Evolutionary conservation across 1,139 yeast genomes (phyloP).

Genomic region (Sugiyamaella grinbergsii): DNA sequence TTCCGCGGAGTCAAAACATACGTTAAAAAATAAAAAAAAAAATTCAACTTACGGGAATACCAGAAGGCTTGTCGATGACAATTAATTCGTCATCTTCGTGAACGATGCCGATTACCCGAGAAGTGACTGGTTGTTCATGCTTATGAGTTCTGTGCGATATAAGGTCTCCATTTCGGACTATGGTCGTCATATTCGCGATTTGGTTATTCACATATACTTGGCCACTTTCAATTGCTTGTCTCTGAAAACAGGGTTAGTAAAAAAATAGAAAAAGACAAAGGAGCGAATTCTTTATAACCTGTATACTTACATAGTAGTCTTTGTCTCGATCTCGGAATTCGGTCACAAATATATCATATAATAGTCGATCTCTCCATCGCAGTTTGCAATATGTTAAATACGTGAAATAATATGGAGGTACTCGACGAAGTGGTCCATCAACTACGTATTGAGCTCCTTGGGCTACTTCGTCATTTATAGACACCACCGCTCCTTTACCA

Average conservation of each 20-base stretch:
- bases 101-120: slow-evolving; percentile 69
- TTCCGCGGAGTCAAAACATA: no score
- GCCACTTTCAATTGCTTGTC: slow-evolving; percentile 67
- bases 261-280: not conserved
- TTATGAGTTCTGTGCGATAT: slow-evolving; percentile 82
- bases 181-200: slow-evolving; percentile 63
- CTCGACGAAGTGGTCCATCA: slow-evolving; percentile 57
- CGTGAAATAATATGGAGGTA: slow-evolving; percentile 84
- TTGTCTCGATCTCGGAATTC: slow-evolving; percentile 85
- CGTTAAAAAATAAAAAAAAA: no score
- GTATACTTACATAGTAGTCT: slow-evolving; percentile 53
- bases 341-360: slow-evolving; percentile 74
- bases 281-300: no score
- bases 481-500: slow-evolving; percentile 25
- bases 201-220: slow-evolving; percentile 69
- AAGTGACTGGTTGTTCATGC: slow-evolving; percentile 88
- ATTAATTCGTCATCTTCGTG: slow-evolving; percentile 76
- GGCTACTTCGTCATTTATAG: slow-evolving; percentile 41
- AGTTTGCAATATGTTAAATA: slow-evolving; percentile 88
- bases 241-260: slow-evolving; percentile 24
- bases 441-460: slow-evolving; percentile 45
- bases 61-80: slow-evolving; percentile 92
- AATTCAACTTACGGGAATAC: slow-evolving; percentile 67
- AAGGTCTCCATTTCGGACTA: slow-evolving; percentile 80
- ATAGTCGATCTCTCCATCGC: slow-evolving; percentile 83